A percentile compares a stretch with the other conserved stretches of the same genome.
These are phyloP conservation scores for Apiospora saccharicola DNA, from an alignment of 2,329 filamentous ascomycete species.

Conservation along the genomic window DNA sequence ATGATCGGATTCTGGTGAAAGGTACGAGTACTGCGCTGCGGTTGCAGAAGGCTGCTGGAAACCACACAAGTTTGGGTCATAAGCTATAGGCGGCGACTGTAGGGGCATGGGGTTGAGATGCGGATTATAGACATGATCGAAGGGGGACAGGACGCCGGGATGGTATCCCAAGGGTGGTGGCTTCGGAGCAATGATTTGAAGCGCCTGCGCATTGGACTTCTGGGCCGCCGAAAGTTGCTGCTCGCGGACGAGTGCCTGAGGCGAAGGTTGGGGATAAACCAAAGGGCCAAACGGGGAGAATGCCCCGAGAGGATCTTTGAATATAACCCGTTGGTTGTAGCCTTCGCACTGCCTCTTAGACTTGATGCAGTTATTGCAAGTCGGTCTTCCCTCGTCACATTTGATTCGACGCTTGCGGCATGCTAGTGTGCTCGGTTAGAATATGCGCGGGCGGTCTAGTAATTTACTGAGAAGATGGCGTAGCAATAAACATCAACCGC, in stretches of 20 bases:
- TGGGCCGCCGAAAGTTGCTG: conserved; percentile 52
- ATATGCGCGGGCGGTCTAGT: conserved; percentile 21
- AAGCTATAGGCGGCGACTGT: conserved; percentile 36
- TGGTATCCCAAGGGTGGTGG: conserved; percentile 50
- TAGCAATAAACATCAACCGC: conserved; percentile 32
- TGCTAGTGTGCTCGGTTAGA: conserved; percentile 56
- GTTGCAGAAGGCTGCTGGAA: conserved; percentile 32
- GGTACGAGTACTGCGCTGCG: conserved; percentile 40
- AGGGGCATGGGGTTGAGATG: not conserved
- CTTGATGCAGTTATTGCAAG: conserved; percentile 85
- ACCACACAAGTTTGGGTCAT: conserved; percentile 35
- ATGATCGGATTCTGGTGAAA: conserved; percentile 40
- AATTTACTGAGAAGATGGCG: conserved; percentile 22
- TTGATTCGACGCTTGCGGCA: conserved; percentile 96
- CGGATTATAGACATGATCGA: conserved; percentile 32
- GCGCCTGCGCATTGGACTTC: conserved; percentile 48
- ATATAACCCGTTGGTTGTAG: conserved; percentile 81
- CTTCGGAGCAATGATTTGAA: conserved; percentile 60
- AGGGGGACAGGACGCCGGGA: conserved; percentile 39
- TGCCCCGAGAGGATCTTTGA: conserved; percentile 75
- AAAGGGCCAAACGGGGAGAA: conserved; percentile 56
- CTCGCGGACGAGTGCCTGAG: conserved; percentile 53
- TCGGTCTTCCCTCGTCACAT: conserved; percentile 88
- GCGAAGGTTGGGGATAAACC: conserved; percentile 53
- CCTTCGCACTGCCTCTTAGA: conserved; percentile 86